A percentile compares a stretch with the other conserved stretches of the same genome.
phyloP scores from a whole-genome alignment of 306 rosid species.

The Pueraria montana region DNA sequence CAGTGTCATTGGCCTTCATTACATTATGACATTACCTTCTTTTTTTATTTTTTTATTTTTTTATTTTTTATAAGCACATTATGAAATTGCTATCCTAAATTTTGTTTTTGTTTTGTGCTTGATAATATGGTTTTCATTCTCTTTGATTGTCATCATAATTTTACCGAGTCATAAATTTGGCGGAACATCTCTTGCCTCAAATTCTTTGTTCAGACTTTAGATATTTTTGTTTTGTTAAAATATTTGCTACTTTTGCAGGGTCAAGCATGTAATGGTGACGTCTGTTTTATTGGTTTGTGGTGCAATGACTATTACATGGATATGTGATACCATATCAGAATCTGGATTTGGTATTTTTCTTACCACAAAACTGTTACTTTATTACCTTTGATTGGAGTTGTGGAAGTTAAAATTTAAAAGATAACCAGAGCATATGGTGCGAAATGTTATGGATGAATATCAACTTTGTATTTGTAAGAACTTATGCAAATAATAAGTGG shows the following conservation, averaged over 20 bases:
- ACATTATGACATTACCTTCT: conserved; percentile 6
- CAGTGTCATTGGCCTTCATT: conserved; percentile 34
- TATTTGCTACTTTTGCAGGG: conserved; percentile 66
- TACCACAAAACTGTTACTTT: conserved; percentile 40
- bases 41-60: too few species aligned
- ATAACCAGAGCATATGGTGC: conserved; percentile 7
- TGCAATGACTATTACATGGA: conserved; percentile 95
- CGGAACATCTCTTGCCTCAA: neutral
- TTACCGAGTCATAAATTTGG: conserved; percentile 28
- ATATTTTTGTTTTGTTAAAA: conserved; percentile 33
- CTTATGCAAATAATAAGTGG: conserved; percentile 3
- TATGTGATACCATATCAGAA: conserved; percentile 96
- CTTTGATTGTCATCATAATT: conserved; percentile 24
- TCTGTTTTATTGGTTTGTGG: conserved; percentile 84
- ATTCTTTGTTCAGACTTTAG: conserved; percentile 31
- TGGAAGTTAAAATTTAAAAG: conserved; percentile 30
- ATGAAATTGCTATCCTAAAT: neutral
- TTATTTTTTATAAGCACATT: neutral
- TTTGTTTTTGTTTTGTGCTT: conserved; percentile 10
- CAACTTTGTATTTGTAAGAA: conserved; percentile 9
- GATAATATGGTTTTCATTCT: conserved; percentile 29
- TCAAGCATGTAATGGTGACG: conserved; percentile 92
- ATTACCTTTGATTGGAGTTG: conserved; percentile 33
- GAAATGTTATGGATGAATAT: conserved; percentile 15
- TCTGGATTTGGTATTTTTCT: conserved; percentile 88